A percentile compares a stretch with the other conserved stretches of the same genome.
Evolutionary conservation across 805 yeast genomes (phyloP).

Genomic region (Clavispora vitiphila): DNA sequence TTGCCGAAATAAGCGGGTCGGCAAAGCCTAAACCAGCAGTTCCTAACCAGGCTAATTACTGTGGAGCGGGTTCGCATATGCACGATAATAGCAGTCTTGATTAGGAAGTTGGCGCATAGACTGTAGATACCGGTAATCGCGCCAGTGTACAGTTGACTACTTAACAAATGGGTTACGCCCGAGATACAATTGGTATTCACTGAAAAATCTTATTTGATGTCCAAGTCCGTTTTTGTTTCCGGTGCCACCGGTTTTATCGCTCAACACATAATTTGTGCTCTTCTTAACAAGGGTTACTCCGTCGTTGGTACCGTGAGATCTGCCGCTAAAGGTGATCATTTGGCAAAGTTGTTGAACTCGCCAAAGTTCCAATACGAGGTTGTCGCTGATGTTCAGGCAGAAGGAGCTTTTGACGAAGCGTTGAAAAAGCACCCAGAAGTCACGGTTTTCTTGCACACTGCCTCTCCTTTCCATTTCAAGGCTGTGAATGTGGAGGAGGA

Average conservation of each 20-base stretch:
- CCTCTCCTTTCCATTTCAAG: conserved; percentile 27
- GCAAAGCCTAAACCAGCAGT: no score
- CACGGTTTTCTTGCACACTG: conserved; percentile 25
- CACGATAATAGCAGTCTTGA: no score
- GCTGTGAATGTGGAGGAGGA: conserved; percentile 17
- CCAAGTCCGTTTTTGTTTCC: conserved; percentile 31
- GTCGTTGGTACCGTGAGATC: conserved; percentile 46
- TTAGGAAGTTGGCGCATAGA: background rate
- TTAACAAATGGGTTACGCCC: background rate
- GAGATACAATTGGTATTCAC: no score
- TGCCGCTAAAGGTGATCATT: conserved; percentile 28
- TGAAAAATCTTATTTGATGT: background rate
- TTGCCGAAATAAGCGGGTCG: no score
- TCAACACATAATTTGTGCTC: conserved; percentile 34
- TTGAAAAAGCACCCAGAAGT: conserved; percentile 24
- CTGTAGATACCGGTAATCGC: no score
- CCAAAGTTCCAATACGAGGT: conserved; percentile 10
- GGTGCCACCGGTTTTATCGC: conserved; percentile 51
- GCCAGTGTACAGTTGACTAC: no score
- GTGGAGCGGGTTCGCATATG: no score
- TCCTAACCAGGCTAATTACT: no score
- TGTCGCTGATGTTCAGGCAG: conserved; percentile 18
- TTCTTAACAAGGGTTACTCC: conserved; percentile 33
- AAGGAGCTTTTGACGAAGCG: conserved; percentile 25
- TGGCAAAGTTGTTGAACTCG: conserved; percentile 11